phyloP scores from a whole-genome alignment of 2,329 filamentous ascomycete genomes.

The Alternaria gansuensis region DNA sequence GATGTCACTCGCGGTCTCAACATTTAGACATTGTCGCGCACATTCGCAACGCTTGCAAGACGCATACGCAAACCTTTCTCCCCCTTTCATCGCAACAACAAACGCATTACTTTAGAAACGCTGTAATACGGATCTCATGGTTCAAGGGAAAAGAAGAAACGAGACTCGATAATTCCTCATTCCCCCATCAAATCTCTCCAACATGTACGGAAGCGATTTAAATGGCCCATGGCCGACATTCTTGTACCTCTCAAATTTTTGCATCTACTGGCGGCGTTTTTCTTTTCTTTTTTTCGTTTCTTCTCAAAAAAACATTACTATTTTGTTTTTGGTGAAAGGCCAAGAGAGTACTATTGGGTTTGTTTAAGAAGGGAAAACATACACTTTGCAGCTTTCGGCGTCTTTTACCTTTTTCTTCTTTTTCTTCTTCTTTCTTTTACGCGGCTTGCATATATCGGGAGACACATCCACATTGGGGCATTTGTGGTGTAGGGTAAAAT shows the following conservation, averaged over 20 bases:
- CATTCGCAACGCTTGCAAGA: conserved; percentile 13
- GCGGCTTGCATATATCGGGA: conserved; percentile 12
- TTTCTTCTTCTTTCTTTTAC: conserved; percentile 1
- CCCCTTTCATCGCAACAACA: neutral
- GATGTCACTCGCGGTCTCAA: conserved; percentile 42
- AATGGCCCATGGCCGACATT: conserved; percentile 11
- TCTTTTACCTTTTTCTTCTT: neutral
- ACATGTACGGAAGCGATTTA: conserved; percentile 25
- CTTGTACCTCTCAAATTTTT: conserved; percentile 7
- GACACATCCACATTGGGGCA: conserved; percentile 2
- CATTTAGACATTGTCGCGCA: conserved; percentile 25
- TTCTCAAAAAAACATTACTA: no score
- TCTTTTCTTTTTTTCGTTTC: no score
- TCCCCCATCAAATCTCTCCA: conserved; percentile 4
- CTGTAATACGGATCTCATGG: conserved; percentile 16
- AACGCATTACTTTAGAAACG: conserved; percentile 17
- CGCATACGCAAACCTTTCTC: conserved; percentile 9
- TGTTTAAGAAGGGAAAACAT: conserved; percentile 18
- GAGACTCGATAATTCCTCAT: conserved; percentile 5
- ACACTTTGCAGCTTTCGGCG: conserved; percentile 1
- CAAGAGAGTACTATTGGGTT: neutral
- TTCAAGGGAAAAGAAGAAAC: conserved; percentile 12
- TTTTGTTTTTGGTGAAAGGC: neutral
- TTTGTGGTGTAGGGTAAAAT: conserved; percentile 5
- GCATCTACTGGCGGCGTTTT: conserved; percentile 20